Evolutionary conservation across 2,329 filamentous ascomycete genomes (phyloP), one percentile per base, ranked within the genome.

Genomic region (Pestalotiopsis fici): DNA sequence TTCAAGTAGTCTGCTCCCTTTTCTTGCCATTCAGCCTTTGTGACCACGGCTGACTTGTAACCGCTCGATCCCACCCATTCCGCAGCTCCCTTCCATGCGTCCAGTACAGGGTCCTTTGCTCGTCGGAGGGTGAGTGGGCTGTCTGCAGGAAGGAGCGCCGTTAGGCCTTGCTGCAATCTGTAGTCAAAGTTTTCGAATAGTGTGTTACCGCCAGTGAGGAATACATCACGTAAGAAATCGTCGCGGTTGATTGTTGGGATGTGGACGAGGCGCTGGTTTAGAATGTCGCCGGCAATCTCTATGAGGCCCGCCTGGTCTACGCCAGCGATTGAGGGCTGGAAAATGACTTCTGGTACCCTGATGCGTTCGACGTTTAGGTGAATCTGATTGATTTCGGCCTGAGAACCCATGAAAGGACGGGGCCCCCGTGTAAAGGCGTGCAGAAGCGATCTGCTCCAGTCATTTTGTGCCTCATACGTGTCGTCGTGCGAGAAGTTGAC

Each of bases 321-420:
- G 6, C 95, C 95, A 0, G 95, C 95, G 75, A 98, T 97, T 18
- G 91, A 91, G 0, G 95, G 95, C 76, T 97, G 93, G 83, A 98
- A 98, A 21, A 97, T 87, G 9, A 98, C 91, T 81, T 98, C 95
- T 3, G 95, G 95, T 2, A 97, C 94, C 63, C 95, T 92, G 79
- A 98, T 97, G 66, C 95, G 91, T 83, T 98, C 95, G 65, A 99
- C 94, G 78, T 99, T 99, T 70, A 99, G 89, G 79, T 99, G 96
- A 64, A 99, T 83, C 80, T 98, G 95, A 78, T 94, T 90, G 21
- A 90, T 89, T 81, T 99, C 84, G 21, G 90, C 89, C 73, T 96
- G 92, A 67, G 90, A 93, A 66, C 94, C 90, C 0, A 90, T 83
- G 71, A 94, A 97, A 0, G 95, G 93, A 73, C 94, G 92, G 0